These are phyloP conservation scores for Gilbertella persicaria DNA, from an alignment of 371 early-diverging fungal species.

Conservation along the genomic window DNA sequence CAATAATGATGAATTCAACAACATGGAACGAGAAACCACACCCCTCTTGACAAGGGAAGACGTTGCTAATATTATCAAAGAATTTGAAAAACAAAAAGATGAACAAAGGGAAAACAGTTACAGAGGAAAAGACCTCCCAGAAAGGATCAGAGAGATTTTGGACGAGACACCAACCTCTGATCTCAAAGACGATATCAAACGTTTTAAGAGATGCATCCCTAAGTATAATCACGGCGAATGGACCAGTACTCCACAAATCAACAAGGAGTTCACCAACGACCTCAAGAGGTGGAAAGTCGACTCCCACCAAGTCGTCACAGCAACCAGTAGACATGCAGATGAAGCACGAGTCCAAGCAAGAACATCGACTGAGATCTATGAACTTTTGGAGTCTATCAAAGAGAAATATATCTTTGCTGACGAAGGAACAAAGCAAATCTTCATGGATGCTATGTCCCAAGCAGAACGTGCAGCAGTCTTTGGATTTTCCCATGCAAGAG, in stretches of 20 bases:
- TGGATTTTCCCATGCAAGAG: slow-evolving; percentile 3
- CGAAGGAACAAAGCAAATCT: neutral
- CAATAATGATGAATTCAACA: neutral
- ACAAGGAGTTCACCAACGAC: slow-evolving; percentile 1
- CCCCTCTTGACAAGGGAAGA: neutral
- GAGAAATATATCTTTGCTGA: neutral
- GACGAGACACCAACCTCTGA: slow-evolving; percentile 3
- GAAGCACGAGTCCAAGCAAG: slow-evolving; percentile 3
- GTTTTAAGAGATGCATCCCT: neutral
- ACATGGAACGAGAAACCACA: neutral
- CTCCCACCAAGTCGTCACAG: slow-evolving; percentile 1
- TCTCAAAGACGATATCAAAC: slow-evolving; percentile 3
- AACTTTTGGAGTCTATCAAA: neutral
- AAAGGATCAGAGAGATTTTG: slow-evolving; percentile 4
- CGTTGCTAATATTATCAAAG: neutral
- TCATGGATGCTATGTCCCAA: neutral
- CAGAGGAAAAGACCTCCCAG: slow-evolving; percentile 3
- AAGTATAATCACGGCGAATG: slow-evolving; percentile 1
- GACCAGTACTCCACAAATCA: neutral
- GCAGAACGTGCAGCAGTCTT: neutral
- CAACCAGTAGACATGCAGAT: slow-evolving; percentile 1
- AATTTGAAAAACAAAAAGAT: slow-evolving; percentile 2
- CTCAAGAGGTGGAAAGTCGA: slow-evolving; percentile 2
- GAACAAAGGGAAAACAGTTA: slow-evolving; percentile 2
- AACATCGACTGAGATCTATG: slow-evolving; percentile 6